phyloP scores from a whole-genome alignment of 345 rosid genomes.

The Euphorbia lathyris region DNA sequence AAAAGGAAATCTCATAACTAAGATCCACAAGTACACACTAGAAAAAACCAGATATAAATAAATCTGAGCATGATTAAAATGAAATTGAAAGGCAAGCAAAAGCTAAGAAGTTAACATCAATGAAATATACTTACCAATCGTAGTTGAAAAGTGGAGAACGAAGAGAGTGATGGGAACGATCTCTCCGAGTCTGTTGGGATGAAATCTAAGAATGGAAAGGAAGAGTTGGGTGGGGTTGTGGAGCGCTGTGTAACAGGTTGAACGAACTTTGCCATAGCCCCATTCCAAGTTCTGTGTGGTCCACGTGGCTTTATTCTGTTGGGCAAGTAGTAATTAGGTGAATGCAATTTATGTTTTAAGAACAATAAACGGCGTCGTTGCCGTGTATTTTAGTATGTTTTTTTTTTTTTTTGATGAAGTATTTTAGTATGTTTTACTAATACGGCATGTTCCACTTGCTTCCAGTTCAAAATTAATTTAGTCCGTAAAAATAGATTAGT shows the following conservation, averaged over 20 bases:
- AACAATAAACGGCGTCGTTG: too few species aligned
- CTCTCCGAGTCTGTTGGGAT: not conserved
- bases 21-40: not conserved
- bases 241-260: not conserved
- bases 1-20: not conserved
- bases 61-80: not conserved
- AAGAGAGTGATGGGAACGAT: not conserved
- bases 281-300: not conserved
- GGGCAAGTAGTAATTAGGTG: not conserved
- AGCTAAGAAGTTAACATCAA: not conserved
- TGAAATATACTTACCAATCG: not conserved
- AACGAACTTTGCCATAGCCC: not conserved
- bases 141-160: not conserved
- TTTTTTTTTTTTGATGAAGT: too few species aligned
- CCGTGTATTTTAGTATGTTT: too few species aligned
- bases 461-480: too few species aligned
- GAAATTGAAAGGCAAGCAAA: not conserved
- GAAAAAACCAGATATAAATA: constrained; percentile 5
- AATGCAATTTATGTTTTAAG: too few species aligned
- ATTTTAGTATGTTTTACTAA: too few species aligned
- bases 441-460: too few species aligned
- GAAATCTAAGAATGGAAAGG: not conserved
- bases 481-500: too few species aligned
- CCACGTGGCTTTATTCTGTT: not conserved
- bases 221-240: not conserved